phyloP scores from a whole-genome alignment of 2,329 filamentous ascomycete genomes.

The Chlorencoelia australis region DNA sequence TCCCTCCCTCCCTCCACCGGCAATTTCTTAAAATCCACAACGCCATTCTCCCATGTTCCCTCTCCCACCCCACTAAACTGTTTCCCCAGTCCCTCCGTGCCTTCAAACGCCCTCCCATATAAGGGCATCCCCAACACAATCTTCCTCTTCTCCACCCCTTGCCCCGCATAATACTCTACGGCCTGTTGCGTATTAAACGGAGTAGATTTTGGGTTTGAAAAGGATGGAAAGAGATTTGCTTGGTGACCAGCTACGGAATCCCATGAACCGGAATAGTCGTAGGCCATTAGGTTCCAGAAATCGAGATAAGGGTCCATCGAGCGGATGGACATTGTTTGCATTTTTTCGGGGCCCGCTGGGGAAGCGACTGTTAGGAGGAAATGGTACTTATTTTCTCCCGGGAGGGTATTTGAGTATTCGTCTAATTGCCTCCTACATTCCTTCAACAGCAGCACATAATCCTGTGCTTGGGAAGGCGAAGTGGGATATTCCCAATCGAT shows the following conservation, averaged over 20 bases:
- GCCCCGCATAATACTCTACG: constrained; percentile 56
- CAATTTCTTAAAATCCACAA: constrained; percentile 82
- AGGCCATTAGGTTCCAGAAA: constrained; percentile 80
- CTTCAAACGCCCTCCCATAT: constrained; percentile 77
- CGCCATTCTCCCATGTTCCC: constrained; percentile 75
- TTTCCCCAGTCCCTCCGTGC: constrained; percentile 64
- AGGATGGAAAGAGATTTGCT: constrained; percentile 62
- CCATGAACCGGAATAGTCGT: constrained; percentile 83
- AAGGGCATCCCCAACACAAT: constrained; percentile 86
- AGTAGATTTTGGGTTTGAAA: constrained; percentile 49
- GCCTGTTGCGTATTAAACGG: constrained; percentile 70
- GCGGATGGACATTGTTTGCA: constrained; percentile 48
- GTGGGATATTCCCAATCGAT: constrained; percentile 62
- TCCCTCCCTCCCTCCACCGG: constrained; percentile 60
- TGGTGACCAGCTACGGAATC: constrained; percentile 63
- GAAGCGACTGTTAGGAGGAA: constrained; percentile 57
- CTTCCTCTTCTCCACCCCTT: constrained; percentile 58
- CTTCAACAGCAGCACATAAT: constrained; percentile 49
- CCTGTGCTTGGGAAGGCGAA: constrained; percentile 40
- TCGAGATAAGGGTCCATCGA: constrained; percentile 58
- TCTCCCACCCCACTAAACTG: constrained; percentile 63
- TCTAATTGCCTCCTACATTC: constrained; percentile 49
- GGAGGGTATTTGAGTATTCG: constrained; percentile 38
- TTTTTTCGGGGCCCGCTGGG: constrained; percentile 53
- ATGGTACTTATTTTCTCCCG: constrained; percentile 28